phyloP scores from a whole-genome alignment of 208 protist species.

The Wallacemonas collosoma region DNA sequence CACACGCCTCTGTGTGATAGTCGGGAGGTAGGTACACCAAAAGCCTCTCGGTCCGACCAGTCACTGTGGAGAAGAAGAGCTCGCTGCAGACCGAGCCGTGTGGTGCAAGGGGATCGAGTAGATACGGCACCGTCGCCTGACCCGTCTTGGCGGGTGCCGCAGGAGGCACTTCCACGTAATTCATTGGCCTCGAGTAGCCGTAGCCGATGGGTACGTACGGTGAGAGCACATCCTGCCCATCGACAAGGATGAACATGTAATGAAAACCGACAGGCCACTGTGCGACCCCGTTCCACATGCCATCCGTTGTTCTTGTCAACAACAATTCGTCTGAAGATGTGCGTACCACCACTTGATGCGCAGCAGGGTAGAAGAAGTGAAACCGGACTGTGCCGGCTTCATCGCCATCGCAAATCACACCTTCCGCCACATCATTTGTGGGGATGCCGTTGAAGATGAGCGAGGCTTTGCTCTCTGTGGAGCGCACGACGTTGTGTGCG shows the following conservation, averaged over 20 bases:
- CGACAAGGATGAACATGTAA: constrained; percentile 30
- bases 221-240: constrained; percentile 31
- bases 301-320: constrained; percentile 12
- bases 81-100: constrained; percentile 32
- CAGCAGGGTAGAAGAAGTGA: constrained; percentile 24
- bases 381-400: constrained; percentile 22
- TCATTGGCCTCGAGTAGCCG: constrained; percentile 19
- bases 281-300: constrained; percentile 20
- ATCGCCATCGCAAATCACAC: constrained; percentile 24
- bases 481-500: constrained; percentile 11
- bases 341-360: constrained; percentile 12
- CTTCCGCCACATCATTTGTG: constrained; percentile 19
- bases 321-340: neutral
- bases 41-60: constrained; percentile 19
- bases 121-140: neutral
- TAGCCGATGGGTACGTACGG: constrained; percentile 31
- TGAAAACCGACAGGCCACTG: constrained; percentile 24
- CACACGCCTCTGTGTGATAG: constrained; percentile 20
- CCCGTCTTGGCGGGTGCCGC: neutral
- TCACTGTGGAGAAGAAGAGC: constrained; percentile 23
- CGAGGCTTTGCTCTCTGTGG: constrained; percentile 2
- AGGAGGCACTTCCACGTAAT: constrained; percentile 35
- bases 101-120: constrained; percentile 5
- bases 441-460: constrained; percentile 17
- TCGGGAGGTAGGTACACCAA: constrained; percentile 26